A percentile compares a stretch with the other conserved stretches of the same genome.
Conservation (phyloP, 768 basidiomycete species). For the Tylopilus cervinicoccineus region DNA sequence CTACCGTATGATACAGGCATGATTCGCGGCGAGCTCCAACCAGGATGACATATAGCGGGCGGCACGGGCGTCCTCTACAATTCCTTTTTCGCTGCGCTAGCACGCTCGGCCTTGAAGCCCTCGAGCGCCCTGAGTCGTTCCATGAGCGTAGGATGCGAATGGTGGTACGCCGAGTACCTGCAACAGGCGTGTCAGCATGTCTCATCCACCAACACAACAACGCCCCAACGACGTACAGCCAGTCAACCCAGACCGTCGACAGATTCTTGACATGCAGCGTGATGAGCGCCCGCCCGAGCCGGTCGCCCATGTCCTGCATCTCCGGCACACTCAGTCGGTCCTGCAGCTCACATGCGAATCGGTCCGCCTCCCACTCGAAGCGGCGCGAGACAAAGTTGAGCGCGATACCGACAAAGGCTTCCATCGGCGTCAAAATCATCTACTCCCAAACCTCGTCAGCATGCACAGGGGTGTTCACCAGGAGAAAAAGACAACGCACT, state of each 20-base stretch:
- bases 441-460: conserved; percentile 17
- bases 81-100: conserved; percentile 26
- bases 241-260: conserved; percentile 91
- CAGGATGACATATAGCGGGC: too few relatives aligned
- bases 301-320: conserved; percentile 83
- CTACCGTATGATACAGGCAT: background rate
- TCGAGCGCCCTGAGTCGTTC: conserved; percentile 86
- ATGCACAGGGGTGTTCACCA: background rate
- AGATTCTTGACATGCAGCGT: conserved; percentile 89
- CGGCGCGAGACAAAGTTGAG: conserved; percentile 81
- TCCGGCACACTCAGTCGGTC: conserved; percentile 40
- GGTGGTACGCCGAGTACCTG: conserved; percentile 92
- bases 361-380: conserved; percentile 93
- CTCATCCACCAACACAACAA: background rate
- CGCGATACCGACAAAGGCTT: conserved; percentile 63
- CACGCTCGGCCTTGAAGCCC: conserved; percentile 46
- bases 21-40: background rate
- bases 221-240: conserved; percentile 51
- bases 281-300: conserved; percentile 78
- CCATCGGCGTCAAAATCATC: conserved; percentile 81
- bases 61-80: conserved; percentile 9
- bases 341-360: conserved; percentile 74
- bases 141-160: conserved; percentile 92
- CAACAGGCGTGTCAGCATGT: background rate
- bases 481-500: conserved; percentile 30